Base-by-base conservation (phyloP, 208 protist genomes). In the Trypanosomatidae sp. region DNA sequence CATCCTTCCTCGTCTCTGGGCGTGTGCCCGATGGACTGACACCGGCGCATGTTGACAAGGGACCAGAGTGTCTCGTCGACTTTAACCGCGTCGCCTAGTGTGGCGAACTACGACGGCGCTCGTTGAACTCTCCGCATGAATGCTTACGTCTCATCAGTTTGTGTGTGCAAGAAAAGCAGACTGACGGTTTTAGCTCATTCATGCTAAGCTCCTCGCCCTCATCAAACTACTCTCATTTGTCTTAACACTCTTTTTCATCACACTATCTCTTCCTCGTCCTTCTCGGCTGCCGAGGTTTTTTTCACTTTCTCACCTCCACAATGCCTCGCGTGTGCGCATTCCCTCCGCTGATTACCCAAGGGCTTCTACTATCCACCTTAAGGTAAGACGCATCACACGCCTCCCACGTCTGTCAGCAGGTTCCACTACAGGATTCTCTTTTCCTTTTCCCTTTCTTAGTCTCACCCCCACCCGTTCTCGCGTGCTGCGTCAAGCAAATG, bases 401-500 rank as follows among this genome's bases (percentile, higher is more conserved):
- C 60, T 46, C 39, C 12, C 41, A 46, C 41, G 3, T 46, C n/a
- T 47, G 60, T 62, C 60, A 65, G 19, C 15, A n/a, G 22, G 41
- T 15, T 30, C 39, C 36, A 25, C 33, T 25, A 15, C n/a, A 1
- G 39, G 9, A 12, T 30, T n/a, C n/a, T 69, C 15, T 69, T 36
- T 5, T 17, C 41, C 22, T 15, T 46, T 46, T 7, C 39, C 12
- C 17, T 30, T 17, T 4, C 17, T 46, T 39, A 19, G 10, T 22
- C 39, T 44, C 28, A 19, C n/a, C 22, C 12, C 28, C 60, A 30
- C 2, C n/a, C 22, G 22, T 46, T 65, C 60, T 22, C 39, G 22
- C 12, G 39, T 13, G 19, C 60, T 44, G 39, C 60, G 28, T 65
- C 60, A 33, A 65, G 41, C 13, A 53, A 49, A 95, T 95, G 91